A percentile compares a stretch with the other conserved stretches of the same genome.
These are phyloP conservation scores for Chrysosphaeria jannelii DNA, from an alignment of 2,329 filamentous ascomycete species.

Conservation along the genomic window DNA sequence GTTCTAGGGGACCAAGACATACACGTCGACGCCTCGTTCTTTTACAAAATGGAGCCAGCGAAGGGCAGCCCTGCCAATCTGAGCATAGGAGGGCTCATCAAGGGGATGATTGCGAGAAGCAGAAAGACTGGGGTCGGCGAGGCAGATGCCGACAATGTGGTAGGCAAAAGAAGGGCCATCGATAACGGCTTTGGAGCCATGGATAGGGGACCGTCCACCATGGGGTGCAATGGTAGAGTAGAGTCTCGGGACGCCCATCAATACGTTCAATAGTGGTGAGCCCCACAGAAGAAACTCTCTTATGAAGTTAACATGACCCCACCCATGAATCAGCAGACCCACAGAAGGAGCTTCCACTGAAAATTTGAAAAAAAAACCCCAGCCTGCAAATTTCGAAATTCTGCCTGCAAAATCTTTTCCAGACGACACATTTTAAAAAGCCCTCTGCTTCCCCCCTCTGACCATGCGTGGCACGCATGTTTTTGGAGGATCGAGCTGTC, in stretches of 20 bases:
- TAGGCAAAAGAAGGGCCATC: constrained; percentile 8
- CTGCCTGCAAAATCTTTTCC: too few species aligned
- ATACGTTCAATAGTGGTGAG: too few species aligned
- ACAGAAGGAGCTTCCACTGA: too few species aligned
- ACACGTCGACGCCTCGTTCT: too few species aligned
- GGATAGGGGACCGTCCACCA: constrained; percentile 4
- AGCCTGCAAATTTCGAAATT: too few species aligned
- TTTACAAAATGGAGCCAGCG: too few species aligned
- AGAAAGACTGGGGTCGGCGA: neutral
- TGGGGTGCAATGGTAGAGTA: constrained; percentile 5
- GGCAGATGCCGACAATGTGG: constrained; percentile 5
- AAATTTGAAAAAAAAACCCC: too few species aligned
- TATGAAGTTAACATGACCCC: too few species aligned
- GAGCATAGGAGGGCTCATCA: constrained; percentile 4
- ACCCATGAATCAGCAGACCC: too few species aligned
- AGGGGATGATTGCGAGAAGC: constrained; percentile 4
- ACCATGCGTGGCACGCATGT: constrained; percentile 24
- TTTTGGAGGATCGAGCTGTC: constrained; percentile 37
- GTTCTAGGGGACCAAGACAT: neutral
- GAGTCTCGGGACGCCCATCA: constrained; percentile 7
- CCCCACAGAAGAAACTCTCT: too few species aligned
- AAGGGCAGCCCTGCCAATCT: constrained; percentile 4
- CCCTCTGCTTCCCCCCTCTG: too few species aligned
- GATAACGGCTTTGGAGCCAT: constrained; percentile 4
- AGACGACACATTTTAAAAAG: too few species aligned